Conservation (phyloP, 805 yeast species). For the Lipomyces chichibuensis region DNA sequence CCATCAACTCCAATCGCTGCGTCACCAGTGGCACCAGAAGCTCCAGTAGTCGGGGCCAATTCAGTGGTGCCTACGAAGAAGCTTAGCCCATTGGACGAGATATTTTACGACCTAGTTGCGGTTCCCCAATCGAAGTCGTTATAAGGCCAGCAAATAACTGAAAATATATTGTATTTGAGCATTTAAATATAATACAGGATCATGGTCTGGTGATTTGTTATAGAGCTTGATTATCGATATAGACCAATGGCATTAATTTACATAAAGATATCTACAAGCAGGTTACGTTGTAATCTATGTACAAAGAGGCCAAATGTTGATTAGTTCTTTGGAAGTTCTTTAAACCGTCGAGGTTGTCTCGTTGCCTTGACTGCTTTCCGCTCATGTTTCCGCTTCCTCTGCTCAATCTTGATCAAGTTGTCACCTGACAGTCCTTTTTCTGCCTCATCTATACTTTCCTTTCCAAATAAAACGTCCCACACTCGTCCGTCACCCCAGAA, state of each 20-base stretch:
- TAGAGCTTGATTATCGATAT: neutral
- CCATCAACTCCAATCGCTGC: slow-evolving; percentile 8
- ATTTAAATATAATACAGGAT: neutral
- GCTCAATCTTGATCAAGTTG: slow-evolving; percentile 46
- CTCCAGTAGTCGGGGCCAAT: slow-evolving; percentile 8
- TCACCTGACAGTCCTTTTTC: slow-evolving; percentile 70
- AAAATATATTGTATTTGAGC: neutral
- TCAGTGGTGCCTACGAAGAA: slow-evolving; percentile 16
- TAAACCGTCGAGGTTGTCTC: neutral
- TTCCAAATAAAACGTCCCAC: slow-evolving; percentile 78
- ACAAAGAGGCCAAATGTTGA: neutral
- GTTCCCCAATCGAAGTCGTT: slow-evolving; percentile 42
- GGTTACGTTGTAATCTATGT: neutral
- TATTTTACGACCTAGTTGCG: slow-evolving; percentile 40
- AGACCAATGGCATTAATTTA: neutral
- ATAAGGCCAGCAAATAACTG: slow-evolving; percentile 4
- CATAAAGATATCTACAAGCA: neutral
- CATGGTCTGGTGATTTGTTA: neutral
- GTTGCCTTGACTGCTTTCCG: neutral
- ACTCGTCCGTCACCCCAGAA: slow-evolving; percentile 93
- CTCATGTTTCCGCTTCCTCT: slow-evolving; percentile 6
- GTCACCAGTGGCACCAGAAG: slow-evolving; percentile 6
- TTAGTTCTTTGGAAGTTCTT: neutral
- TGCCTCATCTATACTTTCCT: slow-evolving; percentile 74
- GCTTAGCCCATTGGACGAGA: slow-evolving; percentile 27